Conservation (phyloP, 129 eudicot species). For the Artemisia tridentata region DNA sequence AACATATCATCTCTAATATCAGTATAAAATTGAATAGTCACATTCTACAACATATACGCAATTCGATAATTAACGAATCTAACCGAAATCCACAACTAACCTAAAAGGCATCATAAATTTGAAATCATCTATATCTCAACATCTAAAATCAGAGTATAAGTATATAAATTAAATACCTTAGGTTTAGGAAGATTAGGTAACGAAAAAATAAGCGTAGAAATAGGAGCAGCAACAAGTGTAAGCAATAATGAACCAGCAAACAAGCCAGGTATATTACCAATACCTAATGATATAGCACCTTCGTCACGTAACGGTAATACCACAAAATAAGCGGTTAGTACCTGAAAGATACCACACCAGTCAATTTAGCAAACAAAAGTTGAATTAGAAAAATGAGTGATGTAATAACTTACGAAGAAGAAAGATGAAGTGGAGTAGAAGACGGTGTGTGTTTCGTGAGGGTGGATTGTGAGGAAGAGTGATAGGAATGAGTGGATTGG, state of each 20-base stretch:
- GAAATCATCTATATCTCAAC: not conserved
- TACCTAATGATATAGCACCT: constrained; percentile 90
- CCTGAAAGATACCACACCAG: constrained; percentile 34
- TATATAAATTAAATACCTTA: constrained; percentile 39
- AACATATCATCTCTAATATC: too few relatives aligned
- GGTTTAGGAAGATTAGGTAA: constrained; percentile 74
- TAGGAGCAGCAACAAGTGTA: constrained; percentile 84
- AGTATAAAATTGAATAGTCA: too few relatives aligned
- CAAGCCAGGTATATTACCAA: constrained; percentile 76
- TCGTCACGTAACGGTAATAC: constrained; percentile 94
- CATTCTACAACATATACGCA: too few relatives aligned
- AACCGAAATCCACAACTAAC: not conserved
- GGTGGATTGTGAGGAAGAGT: constrained; percentile 58
- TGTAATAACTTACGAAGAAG: constrained; percentile 60
- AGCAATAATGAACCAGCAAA: constrained; percentile 85
- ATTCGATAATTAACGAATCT: too few relatives aligned
- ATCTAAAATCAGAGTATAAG: not conserved
- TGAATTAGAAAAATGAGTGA: not conserved
- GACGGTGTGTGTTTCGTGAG: constrained; percentile 71
- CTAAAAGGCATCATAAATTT: not conserved
- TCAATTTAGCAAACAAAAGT: not conserved
- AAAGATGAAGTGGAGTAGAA: constrained; percentile 75
- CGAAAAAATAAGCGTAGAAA: constrained; percentile 78
- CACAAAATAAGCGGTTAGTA: constrained; percentile 86
- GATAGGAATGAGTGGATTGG: constrained; percentile 52